Conservation (phyloP, 495 filamentous ascomycete genomes). For the Aspergillus egyptiacus region DNA sequence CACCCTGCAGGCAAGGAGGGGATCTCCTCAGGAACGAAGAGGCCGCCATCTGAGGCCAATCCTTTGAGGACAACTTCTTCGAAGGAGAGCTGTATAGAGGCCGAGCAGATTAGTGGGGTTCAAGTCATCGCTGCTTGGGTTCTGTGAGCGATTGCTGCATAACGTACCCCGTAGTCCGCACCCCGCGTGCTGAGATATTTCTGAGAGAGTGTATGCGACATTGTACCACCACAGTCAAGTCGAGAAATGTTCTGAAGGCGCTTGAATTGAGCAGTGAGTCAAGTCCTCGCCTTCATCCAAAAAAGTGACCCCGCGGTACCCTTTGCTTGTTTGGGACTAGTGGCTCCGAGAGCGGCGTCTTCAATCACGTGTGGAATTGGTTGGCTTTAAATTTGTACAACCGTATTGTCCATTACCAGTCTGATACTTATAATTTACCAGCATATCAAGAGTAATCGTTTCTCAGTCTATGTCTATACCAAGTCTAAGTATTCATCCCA, state of each 20-base stretch:
- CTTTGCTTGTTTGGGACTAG: conserved; percentile 17
- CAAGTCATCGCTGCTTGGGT: too few species aligned
- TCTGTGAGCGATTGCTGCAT: too few species aligned
- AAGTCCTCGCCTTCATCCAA: conserved; percentile 1
- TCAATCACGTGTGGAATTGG: conserved; percentile 17
- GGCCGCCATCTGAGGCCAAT: conserved; percentile 78
- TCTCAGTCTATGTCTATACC: not conserved
- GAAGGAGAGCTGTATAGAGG: not conserved
- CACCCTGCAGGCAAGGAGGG: conserved; percentile 31
- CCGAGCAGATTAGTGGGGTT: too few species aligned
- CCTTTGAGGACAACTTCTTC: conserved; percentile 35
- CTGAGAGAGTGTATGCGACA: conserved; percentile 14
- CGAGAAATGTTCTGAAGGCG: not conserved
- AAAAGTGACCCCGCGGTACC: conserved; percentile 11
- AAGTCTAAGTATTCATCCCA: not conserved
- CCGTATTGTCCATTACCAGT: conserved; percentile 1
- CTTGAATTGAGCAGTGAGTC: not conserved
- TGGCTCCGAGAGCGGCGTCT: conserved; percentile 28
- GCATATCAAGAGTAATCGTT: too few species aligned
- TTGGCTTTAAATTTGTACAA: conserved; percentile 1
- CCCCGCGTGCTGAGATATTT: not conserved
- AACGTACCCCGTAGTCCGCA: not conserved
- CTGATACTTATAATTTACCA: not conserved
- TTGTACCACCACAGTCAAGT: not conserved
- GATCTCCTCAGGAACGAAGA: conserved; percentile 83